Conservation (phyloP, 1,284 basidiomycete species). For the Trichosporon coremiiforme region DNA sequence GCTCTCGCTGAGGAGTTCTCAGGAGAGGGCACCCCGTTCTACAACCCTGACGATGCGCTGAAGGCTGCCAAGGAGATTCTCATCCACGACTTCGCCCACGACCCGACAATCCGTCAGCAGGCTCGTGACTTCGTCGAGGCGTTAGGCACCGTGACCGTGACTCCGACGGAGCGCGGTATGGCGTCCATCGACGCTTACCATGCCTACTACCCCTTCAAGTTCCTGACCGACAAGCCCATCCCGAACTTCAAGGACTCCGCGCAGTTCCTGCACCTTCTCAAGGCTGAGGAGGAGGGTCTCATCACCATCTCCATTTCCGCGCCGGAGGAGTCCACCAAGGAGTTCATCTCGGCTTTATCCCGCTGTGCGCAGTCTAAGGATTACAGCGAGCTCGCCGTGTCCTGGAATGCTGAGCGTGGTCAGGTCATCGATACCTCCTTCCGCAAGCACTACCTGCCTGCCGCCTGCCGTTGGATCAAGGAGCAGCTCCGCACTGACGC, state of each 20-base stretch:
- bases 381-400: conserved; percentile 77
- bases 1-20: conserved; percentile 55
- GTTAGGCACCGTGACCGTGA: conserved; percentile 75
- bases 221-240: conserved; percentile 79
- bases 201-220: conserved; percentile 95
- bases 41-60: conserved; percentile 43
- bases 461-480: conserved; percentile 80
- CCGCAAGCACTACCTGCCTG: conserved; percentile 72
- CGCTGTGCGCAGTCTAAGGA: conserved; percentile 83
- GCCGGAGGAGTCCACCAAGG: conserved; percentile 62
- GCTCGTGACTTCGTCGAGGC: conserved; percentile 76
- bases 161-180: conserved; percentile 89
- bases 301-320: conserved; percentile 74
- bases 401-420: conserved; percentile 90
- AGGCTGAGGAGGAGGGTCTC: conserved; percentile 84
- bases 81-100: conserved; percentile 86
- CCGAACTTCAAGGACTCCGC: conserved; percentile 68
- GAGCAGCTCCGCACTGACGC: conserved; percentile 89
- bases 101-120: conserved; percentile 81
- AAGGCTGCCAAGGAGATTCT: conserved; percentile 72
- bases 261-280: conserved; percentile 88
- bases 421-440: conserved; percentile 77
- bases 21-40: conserved; percentile 41
- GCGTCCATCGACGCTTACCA: conserved; percentile 87
- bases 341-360: conserved; percentile 68